Conservation (phyloP, 192 early-diverging fungal species). For the Podila epicladia region DNA sequence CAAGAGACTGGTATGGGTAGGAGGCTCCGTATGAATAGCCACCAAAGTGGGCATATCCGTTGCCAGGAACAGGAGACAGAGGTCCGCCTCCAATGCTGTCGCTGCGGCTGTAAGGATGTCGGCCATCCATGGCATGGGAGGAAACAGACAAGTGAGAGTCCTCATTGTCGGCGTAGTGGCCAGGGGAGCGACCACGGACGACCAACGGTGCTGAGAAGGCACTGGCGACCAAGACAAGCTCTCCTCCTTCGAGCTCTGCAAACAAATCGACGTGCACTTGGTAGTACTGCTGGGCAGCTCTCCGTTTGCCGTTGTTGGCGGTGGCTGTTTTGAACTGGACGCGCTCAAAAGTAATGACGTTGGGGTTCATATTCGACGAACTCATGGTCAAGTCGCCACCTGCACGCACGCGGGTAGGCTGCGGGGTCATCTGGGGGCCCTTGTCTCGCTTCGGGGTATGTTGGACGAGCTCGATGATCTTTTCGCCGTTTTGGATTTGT, state of each 20-base stretch:
- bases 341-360: conserved; percentile 86
- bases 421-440: conserved; percentile 84
- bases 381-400: conserved; percentile 64
- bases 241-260: conserved; percentile 72
- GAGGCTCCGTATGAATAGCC: conserved; percentile 36
- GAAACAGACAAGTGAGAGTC: conserved; percentile 14
- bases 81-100: conserved; percentile 34
- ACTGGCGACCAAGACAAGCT: conserved; percentile 66
- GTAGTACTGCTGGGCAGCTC: conserved; percentile 96
- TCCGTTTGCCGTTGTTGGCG: conserved; percentile 93
- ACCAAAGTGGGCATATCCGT: conserved; percentile 36
- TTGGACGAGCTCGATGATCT: conserved; percentile 85
- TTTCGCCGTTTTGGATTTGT: conserved; percentile 74
- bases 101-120: conserved; percentile 13
- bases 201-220: conserved; percentile 86
- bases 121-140: neutral
- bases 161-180: conserved; percentile 86
- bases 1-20: conserved; percentile 41
- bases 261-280: conserved; percentile 81
- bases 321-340: conserved; percentile 98
- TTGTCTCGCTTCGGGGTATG: conserved; percentile 95
- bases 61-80: conserved; percentile 2
- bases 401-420: conserved; percentile 62
- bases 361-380: conserved; percentile 50
- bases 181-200: conserved; percentile 93